Evolutionary conservation across 169 alveolate genomes (phyloP), one percentile per base, ranked within the genome.

Genomic region (Plasmodium relictum): DNA sequence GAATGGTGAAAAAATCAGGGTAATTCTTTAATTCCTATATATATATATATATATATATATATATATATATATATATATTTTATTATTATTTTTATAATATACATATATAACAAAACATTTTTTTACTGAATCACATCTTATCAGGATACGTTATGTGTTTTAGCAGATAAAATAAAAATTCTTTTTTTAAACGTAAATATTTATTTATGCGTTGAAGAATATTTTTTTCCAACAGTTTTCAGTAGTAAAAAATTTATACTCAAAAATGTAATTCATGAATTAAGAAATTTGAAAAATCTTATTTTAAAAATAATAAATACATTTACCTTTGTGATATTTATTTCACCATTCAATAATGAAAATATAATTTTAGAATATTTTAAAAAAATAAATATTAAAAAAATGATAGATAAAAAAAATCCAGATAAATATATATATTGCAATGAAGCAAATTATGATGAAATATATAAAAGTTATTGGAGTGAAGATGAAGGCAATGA

Each of bases 141-240:
- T 2, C 73, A 68, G 91, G 24, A 20, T 24, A 18, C 68, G 4
- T 48, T 83, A n/a, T 56, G 18, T n/a, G 50, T 14, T 44, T 41
- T 68, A n/a, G 20, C 71, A 37, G 50, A 24, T 18, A 50, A 68
- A 65, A 42, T 76, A 22, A 76, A 31, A 14, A 56, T 44, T 24
- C 10, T 69, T 7, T 54, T 83, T 61, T 14, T 83, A 68, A 83
- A 83, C n/a, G 85, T 70, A 61, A 66, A 44, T 65, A 8, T 83
- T 12, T 83, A 68, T 52, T 24, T 83, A 12, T 83, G 91, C 24
- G 24, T 83, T 24, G 91, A 83, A 68, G 91, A 83, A 68, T 83
- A 68, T 72, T 16, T 68, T 2, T 83, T 68, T 31, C 91, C 91
- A 31, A 68, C 91, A 0, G 9, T 16, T 42, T 41, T 72, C 31